Base-by-base conservation (phyloP, 2,329 filamentous ascomycete species). In the Alternaria sp. region DNA sequence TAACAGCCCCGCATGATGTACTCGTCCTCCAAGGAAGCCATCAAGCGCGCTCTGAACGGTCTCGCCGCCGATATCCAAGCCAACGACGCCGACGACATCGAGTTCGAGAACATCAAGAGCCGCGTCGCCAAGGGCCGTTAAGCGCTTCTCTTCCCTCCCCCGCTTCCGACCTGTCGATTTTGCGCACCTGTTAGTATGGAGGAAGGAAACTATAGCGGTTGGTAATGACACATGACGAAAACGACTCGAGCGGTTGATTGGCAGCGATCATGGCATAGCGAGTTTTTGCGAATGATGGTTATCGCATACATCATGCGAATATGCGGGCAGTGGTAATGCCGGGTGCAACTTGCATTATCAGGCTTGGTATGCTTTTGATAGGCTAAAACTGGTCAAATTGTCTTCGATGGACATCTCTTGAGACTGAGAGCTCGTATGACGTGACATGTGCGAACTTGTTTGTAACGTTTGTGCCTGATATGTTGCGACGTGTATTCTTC, bases 1-100 rank as follows among this genome's bases (percentile, higher is more conserved):
- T 22, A 8, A 59, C 69, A 93, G 91, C 86, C 90, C 81, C 93
- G 93, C 86, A 95, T 95, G 92, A 86, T 93, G 80, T 95, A 94
- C 85, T 91, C 91, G 73, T 91, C 92, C 53, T 95, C 92, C 81
- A 95, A 94, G 85, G 91, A 94, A 74, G 90, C 91, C 61, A 86
- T 95, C 70, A 94, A 93, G 87, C 89, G 89, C 80, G 81, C 90
- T 51, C 87, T 95, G 66, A 91, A 87, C 77, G 91, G 91, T 66
- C 83, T 94, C 71, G 90, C 89, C 63, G 82, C 84, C 72, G 91
- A 94, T 79, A 85, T 94, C 73, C 91, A 95, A 85, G 91, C 91
- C 83, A 94, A 94, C 84, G 91, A 94, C 80, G 81, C 83, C 70
- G 90, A 93, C 80, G 91, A 94, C 80, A 91, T 95, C 76, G 91